phyloP scores from a whole-genome alignment of 768 basidiomycete genomes.

The Leccinum fibrillosum region DNA sequence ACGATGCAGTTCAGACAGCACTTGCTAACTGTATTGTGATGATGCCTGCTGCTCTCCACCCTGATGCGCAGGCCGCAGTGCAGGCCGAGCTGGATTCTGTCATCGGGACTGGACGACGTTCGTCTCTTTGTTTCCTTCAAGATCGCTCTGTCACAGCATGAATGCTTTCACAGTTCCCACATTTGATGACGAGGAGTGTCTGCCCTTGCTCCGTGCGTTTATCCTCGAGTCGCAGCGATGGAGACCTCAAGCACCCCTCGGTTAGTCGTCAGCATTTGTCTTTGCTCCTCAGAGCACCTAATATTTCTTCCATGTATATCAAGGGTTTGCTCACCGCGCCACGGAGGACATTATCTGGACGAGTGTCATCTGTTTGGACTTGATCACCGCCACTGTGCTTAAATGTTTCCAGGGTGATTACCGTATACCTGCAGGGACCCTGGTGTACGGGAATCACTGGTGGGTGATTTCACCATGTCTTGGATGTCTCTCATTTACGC shows the following conservation, averaged over 20 bases:
- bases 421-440: slow-evolving; percentile 16
- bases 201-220: slow-evolving; percentile 33
- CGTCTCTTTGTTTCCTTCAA: not conserved
- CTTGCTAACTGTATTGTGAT: slow-evolving; percentile 46
- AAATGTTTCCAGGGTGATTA: slow-evolving; percentile 10
- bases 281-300: not conserved
- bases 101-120: slow-evolving; percentile 34
- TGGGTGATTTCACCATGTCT: not conserved
- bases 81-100: slow-evolving; percentile 53
- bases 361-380: not conserved
- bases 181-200: slow-evolving; percentile 24
- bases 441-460: slow-evolving; percentile 17
- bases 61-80: slow-evolving; percentile 44
- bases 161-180: slow-evolving; percentile 28
- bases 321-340: slow-evolving; percentile 12
- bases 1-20: slow-evolving; percentile 32
- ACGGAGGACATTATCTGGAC: slow-evolving; percentile 19
- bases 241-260: slow-evolving; percentile 27
- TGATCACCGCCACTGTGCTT: not conserved
- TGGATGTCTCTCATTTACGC: not conserved
- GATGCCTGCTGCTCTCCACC: slow-evolving; percentile 47
- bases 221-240: slow-evolving; percentile 34
- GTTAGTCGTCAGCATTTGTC: slow-evolving; percentile 3
- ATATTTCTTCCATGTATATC: not conserved
- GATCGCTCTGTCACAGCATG: not conserved